phyloP scores from a whole-genome alignment of 192 early-diverging fungal genomes.

The Paraglomus occultum region DNA sequence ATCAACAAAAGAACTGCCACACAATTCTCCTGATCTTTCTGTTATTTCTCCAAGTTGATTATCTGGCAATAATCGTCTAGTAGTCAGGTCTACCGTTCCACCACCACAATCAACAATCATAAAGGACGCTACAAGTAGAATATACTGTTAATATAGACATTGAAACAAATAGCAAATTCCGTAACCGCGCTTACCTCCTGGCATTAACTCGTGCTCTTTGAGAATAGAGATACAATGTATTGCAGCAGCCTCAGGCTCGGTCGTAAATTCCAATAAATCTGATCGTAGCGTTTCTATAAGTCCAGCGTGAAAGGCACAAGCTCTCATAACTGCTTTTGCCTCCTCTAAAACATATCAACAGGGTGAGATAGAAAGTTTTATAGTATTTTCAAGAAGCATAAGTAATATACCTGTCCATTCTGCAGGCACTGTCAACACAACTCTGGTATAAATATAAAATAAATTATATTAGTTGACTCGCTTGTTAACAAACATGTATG shows the following conservation, averaged over 20 bases:
- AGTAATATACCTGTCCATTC: conserved; percentile 15
- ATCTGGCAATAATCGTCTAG: neutral
- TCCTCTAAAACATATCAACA: neutral
- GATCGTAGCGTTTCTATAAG: conserved; percentile 38
- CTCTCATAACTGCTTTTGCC: conserved; percentile 54
- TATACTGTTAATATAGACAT: neutral
- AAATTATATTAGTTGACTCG: neutral
- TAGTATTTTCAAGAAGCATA: neutral
- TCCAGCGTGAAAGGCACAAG: conserved; percentile 50
- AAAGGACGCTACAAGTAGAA: conserved; percentile 27
- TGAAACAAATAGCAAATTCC: too few relatives aligned
- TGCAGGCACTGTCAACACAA: conserved; percentile 20
- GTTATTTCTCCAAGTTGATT: conserved; percentile 20
- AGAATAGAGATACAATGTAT: conserved; percentile 22
- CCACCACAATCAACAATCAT: conserved; percentile 50
- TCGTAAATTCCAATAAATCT: conserved; percentile 21
- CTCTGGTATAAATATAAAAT: neutral
- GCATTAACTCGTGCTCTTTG: conserved; percentile 13
- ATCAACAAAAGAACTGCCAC: conserved; percentile 16
- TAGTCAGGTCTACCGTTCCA: conserved; percentile 49
- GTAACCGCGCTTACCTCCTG: conserved; percentile 10
- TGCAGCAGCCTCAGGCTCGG: conserved; percentile 27
- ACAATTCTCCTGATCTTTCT: neutral
- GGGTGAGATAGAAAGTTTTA: neutral
- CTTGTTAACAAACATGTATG: too few relatives aligned